A percentile compares a stretch with the other conserved stretches of the same genome.
phyloP scores from a whole-genome alignment of 345 rosid genomes.

The Acer negundo region DNA sequence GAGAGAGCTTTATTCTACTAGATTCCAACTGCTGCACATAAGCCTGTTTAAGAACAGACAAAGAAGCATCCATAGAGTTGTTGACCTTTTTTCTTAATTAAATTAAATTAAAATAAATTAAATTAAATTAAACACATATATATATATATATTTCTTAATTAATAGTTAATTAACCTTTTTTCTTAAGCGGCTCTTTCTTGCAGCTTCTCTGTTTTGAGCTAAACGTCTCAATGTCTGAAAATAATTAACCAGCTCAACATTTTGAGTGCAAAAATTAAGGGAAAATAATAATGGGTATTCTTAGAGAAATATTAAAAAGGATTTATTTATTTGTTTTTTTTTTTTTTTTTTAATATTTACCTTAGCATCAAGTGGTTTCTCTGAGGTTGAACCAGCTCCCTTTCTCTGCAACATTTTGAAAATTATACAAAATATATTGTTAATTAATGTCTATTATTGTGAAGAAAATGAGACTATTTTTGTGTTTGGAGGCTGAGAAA shows the following conservation, averaged over 20 bases:
- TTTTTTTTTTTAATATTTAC: slow-evolving; percentile 29
- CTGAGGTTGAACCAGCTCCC: slow-evolving; percentile 64
- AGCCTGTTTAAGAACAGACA: slow-evolving; percentile 51
- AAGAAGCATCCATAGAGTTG: not conserved
- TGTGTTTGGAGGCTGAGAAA: slow-evolving; percentile 18
- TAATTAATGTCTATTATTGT: not conserved
- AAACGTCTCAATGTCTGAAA: slow-evolving; percentile 91
- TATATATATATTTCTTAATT: no score
- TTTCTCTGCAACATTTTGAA: slow-evolving; percentile 62
- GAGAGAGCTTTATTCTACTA: slow-evolving; percentile 84
- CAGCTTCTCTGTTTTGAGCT: slow-evolving; percentile 99
- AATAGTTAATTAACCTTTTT: slow-evolving; percentile 59
- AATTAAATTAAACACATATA: no score
- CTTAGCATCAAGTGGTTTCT: slow-evolving; percentile 91
- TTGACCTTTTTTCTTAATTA: not conserved
- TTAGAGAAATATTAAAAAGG: not conserved
- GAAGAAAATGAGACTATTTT: slow-evolving; percentile 21
- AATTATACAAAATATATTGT: not conserved
- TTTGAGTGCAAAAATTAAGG: not conserved
- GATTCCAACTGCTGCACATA: slow-evolving; percentile 97
- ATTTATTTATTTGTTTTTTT: no score
- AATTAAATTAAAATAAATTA: no score
- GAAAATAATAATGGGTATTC: not conserved
- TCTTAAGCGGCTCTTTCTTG: slow-evolving; percentile 94
- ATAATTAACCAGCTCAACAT: slow-evolving; percentile 6